A percentile compares a stretch with the other conserved stretches of the same genome.
These are phyloP conservation scores for Pestalotiopsis sp. DNA, from an alignment of 2,329 filamentous ascomycete genomes.

Conservation along the genomic window DNA sequence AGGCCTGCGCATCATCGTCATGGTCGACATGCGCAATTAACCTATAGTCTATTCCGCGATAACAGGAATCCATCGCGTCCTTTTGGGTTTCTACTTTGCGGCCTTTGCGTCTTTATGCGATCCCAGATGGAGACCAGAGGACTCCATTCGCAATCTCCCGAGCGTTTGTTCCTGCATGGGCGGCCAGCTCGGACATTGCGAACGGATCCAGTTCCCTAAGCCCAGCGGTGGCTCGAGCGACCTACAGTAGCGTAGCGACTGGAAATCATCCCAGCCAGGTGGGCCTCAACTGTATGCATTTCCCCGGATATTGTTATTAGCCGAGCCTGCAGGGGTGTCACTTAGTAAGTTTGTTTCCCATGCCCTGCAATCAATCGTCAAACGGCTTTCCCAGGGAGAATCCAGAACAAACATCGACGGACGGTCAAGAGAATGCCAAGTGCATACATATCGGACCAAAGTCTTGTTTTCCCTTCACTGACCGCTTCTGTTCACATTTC, in stretches of 20 bases:
- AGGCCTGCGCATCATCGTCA: background rate
- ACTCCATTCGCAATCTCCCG: conserved; percentile 1
- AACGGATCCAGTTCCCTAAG: background rate
- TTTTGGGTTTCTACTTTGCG: background rate
- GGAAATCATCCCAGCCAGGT: background rate
- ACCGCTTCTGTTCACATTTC: no score
- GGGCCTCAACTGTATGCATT: background rate
- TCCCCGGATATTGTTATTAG: conserved; percentile 6
- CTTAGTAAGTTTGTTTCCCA: background rate
- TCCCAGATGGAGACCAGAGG: background rate
- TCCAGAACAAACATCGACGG: no score
- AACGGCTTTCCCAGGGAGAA: no score
- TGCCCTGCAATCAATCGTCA: no score
- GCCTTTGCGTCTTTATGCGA: background rate
- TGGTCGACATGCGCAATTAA: background rate
- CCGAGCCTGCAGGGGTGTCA: background rate
- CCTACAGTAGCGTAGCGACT: background rate
- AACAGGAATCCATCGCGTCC: background rate
- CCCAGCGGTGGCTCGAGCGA: background rate
- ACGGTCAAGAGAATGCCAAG: no score
- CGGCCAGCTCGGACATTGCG: background rate
- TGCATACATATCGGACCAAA: no score
- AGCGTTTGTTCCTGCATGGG: conserved; percentile 6
- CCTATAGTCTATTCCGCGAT: background rate
- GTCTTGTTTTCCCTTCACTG: no score